Conservation (phyloP, 1,139 yeast genomes). For the Casaregolazyma suthepensis region DNA sequence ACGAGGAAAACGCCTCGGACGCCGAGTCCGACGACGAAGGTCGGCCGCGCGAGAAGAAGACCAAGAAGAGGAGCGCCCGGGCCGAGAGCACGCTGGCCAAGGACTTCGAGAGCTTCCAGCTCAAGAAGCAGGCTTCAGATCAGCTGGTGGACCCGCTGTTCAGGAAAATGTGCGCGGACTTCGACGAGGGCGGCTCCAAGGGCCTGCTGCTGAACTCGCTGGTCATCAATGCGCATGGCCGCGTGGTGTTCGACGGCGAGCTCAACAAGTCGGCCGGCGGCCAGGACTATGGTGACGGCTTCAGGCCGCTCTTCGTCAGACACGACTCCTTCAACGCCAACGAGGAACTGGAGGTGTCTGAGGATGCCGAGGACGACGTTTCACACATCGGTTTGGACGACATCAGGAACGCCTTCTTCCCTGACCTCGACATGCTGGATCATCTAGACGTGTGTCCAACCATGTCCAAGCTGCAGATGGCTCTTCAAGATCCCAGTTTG, state of each 20-base stretch:
- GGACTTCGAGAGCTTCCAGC: constrained; percentile 53
- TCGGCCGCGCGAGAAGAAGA: constrained; percentile 14
- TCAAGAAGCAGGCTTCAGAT: constrained; percentile 71
- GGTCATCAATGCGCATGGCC: constrained; percentile 48
- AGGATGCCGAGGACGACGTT: constrained; percentile 20
- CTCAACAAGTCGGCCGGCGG: constrained; percentile 20
- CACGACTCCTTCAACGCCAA: constrained; percentile 5
- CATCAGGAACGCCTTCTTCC: constrained; percentile 20
- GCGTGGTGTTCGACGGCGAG: constrained; percentile 56
- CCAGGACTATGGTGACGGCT: constrained; percentile 22
- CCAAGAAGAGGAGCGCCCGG: constrained; percentile 20
- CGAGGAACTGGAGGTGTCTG: constrained; percentile 9
- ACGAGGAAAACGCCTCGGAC: constrained; percentile 26
- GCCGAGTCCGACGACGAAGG: constrained; percentile 26
- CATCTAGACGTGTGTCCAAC: constrained; percentile 55
- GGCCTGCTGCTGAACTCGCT: constrained; percentile 72
- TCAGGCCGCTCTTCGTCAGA: constrained; percentile 16
- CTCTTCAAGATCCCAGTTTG: constrained; percentile 44
- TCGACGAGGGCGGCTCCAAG: constrained; percentile 94
- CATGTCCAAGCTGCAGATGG: constrained; percentile 48
- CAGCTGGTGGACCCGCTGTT: constrained; percentile 81
- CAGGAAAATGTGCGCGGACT: constrained; percentile 82
- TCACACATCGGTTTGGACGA: constrained; percentile 16
- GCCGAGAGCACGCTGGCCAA: constrained; percentile 44
- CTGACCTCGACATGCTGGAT: constrained; percentile 32